Percentiles rank a stretch among this genome's conserved stretches.
Conservation (phyloP, 495 filamentous ascomycete species). For the Trichoderma asperelloides region DNA sequence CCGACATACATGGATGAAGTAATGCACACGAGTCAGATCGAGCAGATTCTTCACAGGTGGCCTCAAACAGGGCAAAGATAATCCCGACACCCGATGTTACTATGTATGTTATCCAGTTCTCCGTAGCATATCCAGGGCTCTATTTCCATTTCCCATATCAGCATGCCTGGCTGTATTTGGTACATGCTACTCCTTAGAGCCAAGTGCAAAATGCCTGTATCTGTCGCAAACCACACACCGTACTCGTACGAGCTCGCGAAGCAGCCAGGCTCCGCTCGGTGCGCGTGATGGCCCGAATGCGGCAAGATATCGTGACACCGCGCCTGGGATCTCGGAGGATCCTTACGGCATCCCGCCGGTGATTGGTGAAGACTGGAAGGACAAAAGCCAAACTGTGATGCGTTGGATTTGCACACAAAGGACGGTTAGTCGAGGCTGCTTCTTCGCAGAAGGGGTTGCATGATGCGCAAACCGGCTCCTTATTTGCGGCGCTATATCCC, state of each 20-base stretch:
- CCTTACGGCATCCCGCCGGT: not conserved
- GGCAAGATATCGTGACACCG: conserved; percentile 1
- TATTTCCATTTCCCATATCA: not conserved
- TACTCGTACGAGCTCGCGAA: not conserved
- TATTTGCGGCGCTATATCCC: not conserved
- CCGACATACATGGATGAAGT: no score
- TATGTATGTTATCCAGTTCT: not conserved
- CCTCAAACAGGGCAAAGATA: not conserved
- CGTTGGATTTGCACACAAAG: not conserved
- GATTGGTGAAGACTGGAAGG: not conserved
- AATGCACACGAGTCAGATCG: no score
- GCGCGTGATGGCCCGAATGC: conserved; percentile 2
- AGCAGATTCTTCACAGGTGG: not conserved
- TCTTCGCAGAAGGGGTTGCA: not conserved
- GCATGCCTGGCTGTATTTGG: not conserved
- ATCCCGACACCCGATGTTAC: not conserved
- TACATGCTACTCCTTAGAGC: not conserved
- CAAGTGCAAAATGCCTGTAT: not conserved
- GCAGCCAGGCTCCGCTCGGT: not conserved
- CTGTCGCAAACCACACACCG: not conserved
- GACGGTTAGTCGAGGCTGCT: not conserved
- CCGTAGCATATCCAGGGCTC: not conserved
- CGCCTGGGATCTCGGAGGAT: not conserved
- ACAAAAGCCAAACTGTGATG: not conserved
- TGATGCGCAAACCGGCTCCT: not conserved